These are phyloP conservation scores for Xylaria acuta DNA, from an alignment of 495 filamentous ascomycete species.

Conservation along the genomic window DNA sequence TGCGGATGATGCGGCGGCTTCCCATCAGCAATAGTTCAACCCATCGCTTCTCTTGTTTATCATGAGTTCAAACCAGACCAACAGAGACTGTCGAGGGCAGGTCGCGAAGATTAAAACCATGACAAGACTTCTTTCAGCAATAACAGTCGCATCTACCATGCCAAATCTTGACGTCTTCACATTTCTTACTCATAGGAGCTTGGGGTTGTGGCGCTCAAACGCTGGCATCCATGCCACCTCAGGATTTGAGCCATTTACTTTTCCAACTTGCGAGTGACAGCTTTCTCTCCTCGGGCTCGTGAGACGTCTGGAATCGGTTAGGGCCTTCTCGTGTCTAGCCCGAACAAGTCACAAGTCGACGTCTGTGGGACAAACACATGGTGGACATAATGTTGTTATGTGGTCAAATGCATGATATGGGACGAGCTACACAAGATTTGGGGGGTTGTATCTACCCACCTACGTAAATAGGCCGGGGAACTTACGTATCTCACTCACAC, in stretches of 20 bases:
- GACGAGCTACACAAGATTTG: slow-evolving; percentile 14
- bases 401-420: neutral
- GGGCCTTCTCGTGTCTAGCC: too few relatives aligned
- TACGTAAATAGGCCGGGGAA: slow-evolving; percentile 3
- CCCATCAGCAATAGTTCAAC: neutral
- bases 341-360: slow-evolving; percentile 2
- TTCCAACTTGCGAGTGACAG: neutral
- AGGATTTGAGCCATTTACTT: neutral
- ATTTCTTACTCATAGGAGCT: neutral
- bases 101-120: neutral
- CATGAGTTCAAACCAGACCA: neutral
- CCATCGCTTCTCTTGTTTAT: neutral
- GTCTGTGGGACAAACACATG: slow-evolving; percentile 13
- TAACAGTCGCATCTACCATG: neutral
- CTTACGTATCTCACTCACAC: slow-evolving; percentile 17
- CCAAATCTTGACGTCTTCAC: neutral
- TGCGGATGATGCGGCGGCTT: neutral
- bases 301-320: neutral
- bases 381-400: neutral
- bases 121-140: neutral
- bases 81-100: neutral
- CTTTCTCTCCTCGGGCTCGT: neutral
- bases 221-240: neutral
- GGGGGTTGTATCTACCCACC: neutral
- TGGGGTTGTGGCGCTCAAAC: neutral